phyloP scores from a whole-genome alignment of 768 basidiomycete species.

The Phanerochaete carnosa region DNA sequence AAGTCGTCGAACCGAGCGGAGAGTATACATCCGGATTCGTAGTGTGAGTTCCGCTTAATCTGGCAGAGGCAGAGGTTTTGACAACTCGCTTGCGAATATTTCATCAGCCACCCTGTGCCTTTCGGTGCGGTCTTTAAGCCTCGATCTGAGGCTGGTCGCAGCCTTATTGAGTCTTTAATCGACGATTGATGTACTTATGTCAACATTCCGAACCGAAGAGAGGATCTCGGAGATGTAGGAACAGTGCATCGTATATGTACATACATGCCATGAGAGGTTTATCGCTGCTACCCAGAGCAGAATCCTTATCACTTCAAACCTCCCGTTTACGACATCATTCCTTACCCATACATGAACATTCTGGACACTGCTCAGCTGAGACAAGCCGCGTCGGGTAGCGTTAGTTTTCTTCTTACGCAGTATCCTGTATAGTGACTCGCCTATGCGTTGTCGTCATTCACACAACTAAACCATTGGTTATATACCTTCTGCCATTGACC shows the following conservation, averaged over 20 bases:
- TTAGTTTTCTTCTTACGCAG: too few species aligned
- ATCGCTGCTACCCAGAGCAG: background rate
- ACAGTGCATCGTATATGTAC: too few species aligned
- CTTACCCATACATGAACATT: background rate
- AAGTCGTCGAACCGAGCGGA: background rate
- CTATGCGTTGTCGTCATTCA: slow-evolving; percentile 1
- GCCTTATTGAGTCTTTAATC: slow-evolving; percentile 23
- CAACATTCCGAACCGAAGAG: too few species aligned
- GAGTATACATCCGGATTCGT: background rate
- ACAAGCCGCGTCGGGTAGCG: background rate
- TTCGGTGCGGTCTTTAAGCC: slow-evolving; percentile 20
- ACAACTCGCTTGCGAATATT: background rate
- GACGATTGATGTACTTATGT: too few species aligned
- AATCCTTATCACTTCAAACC: background rate
- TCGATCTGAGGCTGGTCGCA: slow-evolving; percentile 23
- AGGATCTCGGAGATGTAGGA: too few species aligned
- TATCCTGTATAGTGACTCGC: too few species aligned
- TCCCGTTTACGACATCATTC: background rate
- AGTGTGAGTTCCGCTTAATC: slow-evolving; percentile 16
- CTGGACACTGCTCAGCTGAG: background rate
- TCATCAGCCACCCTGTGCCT: slow-evolving; percentile 18
- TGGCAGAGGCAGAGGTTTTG: background rate
- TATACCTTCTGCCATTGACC: background rate
- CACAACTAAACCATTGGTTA: slow-evolving; percentile 4
- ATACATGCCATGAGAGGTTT: too few species aligned